Conservation (phyloP, 83 land plant genomes). For the Larix sibirica region DNA sequence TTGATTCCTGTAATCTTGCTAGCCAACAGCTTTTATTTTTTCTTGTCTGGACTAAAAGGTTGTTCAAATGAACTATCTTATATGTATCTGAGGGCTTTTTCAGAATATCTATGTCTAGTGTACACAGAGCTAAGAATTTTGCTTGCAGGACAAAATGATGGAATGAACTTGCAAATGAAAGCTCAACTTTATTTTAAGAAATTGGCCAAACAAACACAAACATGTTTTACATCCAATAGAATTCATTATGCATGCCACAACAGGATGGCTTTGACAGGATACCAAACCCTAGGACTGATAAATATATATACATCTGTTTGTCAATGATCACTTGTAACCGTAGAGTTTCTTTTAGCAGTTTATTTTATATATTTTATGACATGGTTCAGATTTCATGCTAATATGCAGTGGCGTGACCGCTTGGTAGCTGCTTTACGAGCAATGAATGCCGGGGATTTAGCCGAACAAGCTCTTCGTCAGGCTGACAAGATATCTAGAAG, state of each 20-base stretch:
- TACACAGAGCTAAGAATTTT: too few species aligned
- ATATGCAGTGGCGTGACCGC: slow-evolving; percentile 93
- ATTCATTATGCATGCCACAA: neutral
- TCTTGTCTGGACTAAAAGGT: too few species aligned
- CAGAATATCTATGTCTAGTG: too few species aligned
- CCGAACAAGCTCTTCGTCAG: slow-evolving; percentile 43
- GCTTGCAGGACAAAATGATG: too few species aligned
- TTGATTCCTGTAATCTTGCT: too few species aligned
- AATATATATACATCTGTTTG: neutral
- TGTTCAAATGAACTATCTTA: too few species aligned
- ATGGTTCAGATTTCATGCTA: slow-evolving; percentile 8
- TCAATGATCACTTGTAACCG: neutral
- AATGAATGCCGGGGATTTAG: slow-evolving; percentile 67
- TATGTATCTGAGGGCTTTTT: too few species aligned
- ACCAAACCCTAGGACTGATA: too few species aligned
- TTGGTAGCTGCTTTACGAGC: slow-evolving; percentile 60
- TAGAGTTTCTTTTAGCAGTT: neutral
- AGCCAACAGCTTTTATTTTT: too few species aligned
- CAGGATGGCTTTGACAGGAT: neutral
- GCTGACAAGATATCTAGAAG: slow-evolving; percentile 33
- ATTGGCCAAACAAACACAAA: too few species aligned
- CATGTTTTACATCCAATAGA: neutral
- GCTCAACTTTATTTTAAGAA: too few species aligned
- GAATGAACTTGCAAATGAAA: too few species aligned
- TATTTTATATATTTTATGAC: neutral